Evolutionary conservation across 192 early-diverging fungal species (phyloP), one percentile per base, ranked within the genome.

Genomic region (Linnemannia zychae): DNA sequence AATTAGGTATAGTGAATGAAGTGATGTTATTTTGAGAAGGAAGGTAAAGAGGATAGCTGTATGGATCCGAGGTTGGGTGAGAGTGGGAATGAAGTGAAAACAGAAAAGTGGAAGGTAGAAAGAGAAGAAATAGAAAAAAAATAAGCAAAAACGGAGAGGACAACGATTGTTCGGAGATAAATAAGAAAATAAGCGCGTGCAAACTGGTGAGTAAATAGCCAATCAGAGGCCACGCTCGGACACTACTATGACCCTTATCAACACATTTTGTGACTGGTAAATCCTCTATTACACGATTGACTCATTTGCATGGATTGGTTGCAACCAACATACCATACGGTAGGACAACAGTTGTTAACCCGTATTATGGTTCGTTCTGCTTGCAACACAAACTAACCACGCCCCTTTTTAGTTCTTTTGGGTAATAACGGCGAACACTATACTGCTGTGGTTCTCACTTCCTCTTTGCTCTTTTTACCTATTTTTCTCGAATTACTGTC

Each of bases 81-180:
- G 57, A 22, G 12, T 63, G 28, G 9, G 40, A 44, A 44, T 3
- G 9, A 9, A 9, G 40, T 6, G 40, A 44, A 31, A 63, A 2
- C 2, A 28, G 44, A 18, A n/a, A 28, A 76, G 44, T 18, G 31
- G n/a, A n/a, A 67, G 7, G 15, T 67, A 17, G 47, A 31, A 69
- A 82, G 65, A 46, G 76, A 70, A n/a, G 47, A 63, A 69, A 38
- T 33, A 22, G 7, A 46, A 34, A 50, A 28, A 48, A 65, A 31
- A 24, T 5, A 75, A 75, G 38, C 33, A 18, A 52, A 52, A 18
- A 70, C 40, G 67, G 24, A 79, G 31, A 46, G 50, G 38, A n/a
- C 53, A 53, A 65, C 49, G 50, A 52, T 52, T n/a, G 1, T 9
- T 71, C 46, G 70, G 46, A 71, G 70, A 71, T 47, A 48, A 44